Evolutionary conservation across 192 early-diverging fungal genomes (phyloP).

Genomic region (Jimgerdemannia lactiflua): DNA sequence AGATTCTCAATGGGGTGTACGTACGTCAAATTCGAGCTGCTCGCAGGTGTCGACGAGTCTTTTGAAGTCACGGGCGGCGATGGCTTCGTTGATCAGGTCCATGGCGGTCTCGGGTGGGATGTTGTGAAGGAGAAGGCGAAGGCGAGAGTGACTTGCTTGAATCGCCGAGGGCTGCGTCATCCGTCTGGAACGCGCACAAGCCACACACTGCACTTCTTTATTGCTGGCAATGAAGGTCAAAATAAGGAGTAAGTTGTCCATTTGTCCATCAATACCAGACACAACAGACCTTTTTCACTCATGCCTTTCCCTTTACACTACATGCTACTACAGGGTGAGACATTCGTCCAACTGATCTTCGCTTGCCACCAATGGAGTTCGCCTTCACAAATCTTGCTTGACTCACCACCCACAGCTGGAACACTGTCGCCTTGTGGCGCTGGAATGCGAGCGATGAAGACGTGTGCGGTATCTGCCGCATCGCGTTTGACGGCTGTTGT

Average conservation of each 20-base stretch:
- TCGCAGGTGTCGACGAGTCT: conserved; percentile 15
- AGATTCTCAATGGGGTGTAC: background rate
- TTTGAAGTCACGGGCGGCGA: conserved; percentile 4
- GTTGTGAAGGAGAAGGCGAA: background rate
- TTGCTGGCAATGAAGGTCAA: background rate
- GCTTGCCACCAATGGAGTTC: background rate
- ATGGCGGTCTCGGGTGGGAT: background rate
- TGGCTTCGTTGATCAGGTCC: conserved; percentile 12
- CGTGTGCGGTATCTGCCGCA: conserved; percentile 90
- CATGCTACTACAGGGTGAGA: background rate
- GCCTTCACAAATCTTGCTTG: background rate
- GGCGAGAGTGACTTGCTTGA: too few species aligned
- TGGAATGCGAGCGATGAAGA: conserved; percentile 84
- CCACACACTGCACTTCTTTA: too few species aligned
- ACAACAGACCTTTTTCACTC: background rate
- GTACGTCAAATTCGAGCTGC: conserved; percentile 19
- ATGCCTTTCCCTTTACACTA: background rate
- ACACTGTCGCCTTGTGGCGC: conserved; percentile 80
- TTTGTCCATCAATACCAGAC: background rate
- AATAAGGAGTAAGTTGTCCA: background rate
- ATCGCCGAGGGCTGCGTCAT: too few species aligned
- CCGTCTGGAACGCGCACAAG: too few species aligned
- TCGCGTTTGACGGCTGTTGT: conserved; percentile 84
- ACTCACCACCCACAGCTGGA: conserved; percentile 46
- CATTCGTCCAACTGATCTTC: background rate